Conservation (phyloP, 352 stramenopile species). For the Globisporangium rhizosaccharum region DNA sequence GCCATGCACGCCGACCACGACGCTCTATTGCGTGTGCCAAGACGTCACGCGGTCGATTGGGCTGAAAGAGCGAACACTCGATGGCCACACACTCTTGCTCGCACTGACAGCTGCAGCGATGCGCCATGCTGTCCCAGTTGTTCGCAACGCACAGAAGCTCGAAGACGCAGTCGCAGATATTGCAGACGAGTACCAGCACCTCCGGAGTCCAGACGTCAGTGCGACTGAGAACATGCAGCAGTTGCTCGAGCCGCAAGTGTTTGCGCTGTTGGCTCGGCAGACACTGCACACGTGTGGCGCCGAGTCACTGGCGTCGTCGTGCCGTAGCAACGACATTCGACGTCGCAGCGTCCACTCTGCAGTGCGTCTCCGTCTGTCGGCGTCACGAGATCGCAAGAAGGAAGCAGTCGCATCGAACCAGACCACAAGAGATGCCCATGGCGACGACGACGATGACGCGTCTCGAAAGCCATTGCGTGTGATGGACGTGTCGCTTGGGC, state of each 20-base stretch:
- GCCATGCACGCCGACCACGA: constrained; percentile 25
- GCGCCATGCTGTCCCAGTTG: constrained; percentile 10
- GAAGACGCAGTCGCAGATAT: constrained; percentile 13
- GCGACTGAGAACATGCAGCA: constrained; percentile 37
- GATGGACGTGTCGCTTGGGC: constrained; percentile 13
- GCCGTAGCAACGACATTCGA: constrained; percentile 21
- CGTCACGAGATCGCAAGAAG: background rate
- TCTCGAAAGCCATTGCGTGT: background rate
- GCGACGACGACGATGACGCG: no score
- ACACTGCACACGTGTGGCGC: constrained; percentile 34
- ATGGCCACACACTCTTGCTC: constrained; percentile 30
- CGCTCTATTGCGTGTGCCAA: constrained; percentile 28
- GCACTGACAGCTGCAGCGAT: constrained; percentile 27
- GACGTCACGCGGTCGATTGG: constrained; percentile 27
- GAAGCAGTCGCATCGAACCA: background rate
- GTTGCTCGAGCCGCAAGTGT: constrained; percentile 35
- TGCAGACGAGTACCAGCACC: constrained; percentile 28
- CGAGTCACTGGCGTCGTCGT: constrained; percentile 17
- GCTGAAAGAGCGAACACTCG: constrained; percentile 44
- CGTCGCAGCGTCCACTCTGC: constrained; percentile 59
- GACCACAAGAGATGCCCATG: background rate
- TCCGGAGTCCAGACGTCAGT: constrained; percentile 33
- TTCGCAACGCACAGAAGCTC: constrained; percentile 19
- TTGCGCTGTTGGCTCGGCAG: constrained; percentile 27
- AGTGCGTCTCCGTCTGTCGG: constrained; percentile 32